Evolutionary conservation across 2,329 filamentous ascomycete genomes (phyloP), one percentile per base, ranked within the genome.

Genomic region (Daldinia sp.): DNA sequence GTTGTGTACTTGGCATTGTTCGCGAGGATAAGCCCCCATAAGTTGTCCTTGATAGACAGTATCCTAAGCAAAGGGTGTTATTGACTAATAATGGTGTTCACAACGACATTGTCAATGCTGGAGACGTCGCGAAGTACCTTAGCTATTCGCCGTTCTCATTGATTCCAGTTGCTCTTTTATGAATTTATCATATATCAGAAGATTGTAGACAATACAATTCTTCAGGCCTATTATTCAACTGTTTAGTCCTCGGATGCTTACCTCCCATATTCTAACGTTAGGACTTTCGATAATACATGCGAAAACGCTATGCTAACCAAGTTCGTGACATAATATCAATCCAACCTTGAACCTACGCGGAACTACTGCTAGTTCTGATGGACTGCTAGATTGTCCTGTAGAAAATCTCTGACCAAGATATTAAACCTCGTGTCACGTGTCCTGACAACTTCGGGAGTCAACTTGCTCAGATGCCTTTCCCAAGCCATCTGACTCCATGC

Each of bases 401-500:
- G 17, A 41, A 73, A 73, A 19, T 63, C 37, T 73, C 77, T 62
- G 17, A 78, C 70, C 29, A 78, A 52, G 5, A 79, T 68, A 56
- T 78, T 79, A 58, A 78, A 78, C 13, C 77, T 71, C 49, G 77
- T 79, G 47, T 77, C 71, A 29, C 64, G 67, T 8, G 52, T 70
- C 51, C 71, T 71, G n/a, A 78, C 71, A 3, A 68, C 58, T 34
- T 74, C 71, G 1, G 75, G 75, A 1, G 73, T 77, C 45, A 79
- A 66, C 35, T 70, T 59, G 52, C 72, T 71, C 4, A 79, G 68
- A 56, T 77, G 74, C 8, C 72, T 64, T 34, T 74, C 70, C 72
- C 73, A 76, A 0, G 77, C 73, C 70, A 77, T 75, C 69, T 79
- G 77, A 39, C 73, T 75, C 77, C 77, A 79, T 10, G 74, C 72